Percentiles rank a stretch among this genome's conserved stretches.
phyloP scores from a whole-genome alignment of 2,329 filamentous ascomycete genomes.

The Colletotrichum coccodes region DNA sequence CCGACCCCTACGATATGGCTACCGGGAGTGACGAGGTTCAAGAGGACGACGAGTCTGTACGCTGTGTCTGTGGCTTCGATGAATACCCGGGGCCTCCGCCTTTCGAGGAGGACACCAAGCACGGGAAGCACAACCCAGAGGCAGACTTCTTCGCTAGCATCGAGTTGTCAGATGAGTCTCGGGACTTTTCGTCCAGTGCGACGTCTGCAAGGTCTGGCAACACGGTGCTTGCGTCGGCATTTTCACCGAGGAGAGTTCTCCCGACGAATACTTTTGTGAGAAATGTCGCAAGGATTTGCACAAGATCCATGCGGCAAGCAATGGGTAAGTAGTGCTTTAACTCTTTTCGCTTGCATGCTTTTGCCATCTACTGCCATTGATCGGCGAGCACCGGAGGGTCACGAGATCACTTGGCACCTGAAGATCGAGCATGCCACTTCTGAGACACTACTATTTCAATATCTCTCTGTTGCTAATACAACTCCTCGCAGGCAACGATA shows the following conservation, averaged over 20 bases:
- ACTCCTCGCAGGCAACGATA: constrained; percentile 66
- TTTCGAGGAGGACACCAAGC: constrained; percentile 64
- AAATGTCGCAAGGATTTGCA: constrained; percentile 92
- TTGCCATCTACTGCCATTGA: constrained; percentile 24
- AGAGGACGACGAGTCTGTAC: constrained; percentile 92
- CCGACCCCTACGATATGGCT: constrained; percentile 60
- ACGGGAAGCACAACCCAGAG: constrained; percentile 66
- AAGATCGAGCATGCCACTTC: background rate
- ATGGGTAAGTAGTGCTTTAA: constrained; percentile 76
- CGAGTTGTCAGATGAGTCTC: constrained; percentile 86
- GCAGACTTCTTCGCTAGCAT: constrained; percentile 67
- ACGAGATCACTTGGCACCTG: background rate
- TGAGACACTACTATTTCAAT: background rate
- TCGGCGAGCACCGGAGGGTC: background rate
- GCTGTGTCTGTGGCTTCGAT: constrained; percentile 93
- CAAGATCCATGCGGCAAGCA: constrained; percentile 80
- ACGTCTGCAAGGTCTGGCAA: constrained; percentile 98
- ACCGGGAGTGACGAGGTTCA: constrained; percentile 78
- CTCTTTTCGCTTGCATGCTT: constrained; percentile 16
- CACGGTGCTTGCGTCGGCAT: constrained; percentile 98
- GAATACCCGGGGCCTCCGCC: constrained; percentile 90
- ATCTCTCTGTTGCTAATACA: constrained; percentile 3
- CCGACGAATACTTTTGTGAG: constrained; percentile 98
- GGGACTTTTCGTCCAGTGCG: constrained; percentile 97
- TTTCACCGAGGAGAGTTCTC: constrained; percentile 90